Percentiles rank a stretch among this genome's conserved stretches.
These are phyloP conservation scores for Lachnellula arida DNA, from an alignment of 2,329 filamentous ascomycete species.

Conservation along the genomic window DNA sequence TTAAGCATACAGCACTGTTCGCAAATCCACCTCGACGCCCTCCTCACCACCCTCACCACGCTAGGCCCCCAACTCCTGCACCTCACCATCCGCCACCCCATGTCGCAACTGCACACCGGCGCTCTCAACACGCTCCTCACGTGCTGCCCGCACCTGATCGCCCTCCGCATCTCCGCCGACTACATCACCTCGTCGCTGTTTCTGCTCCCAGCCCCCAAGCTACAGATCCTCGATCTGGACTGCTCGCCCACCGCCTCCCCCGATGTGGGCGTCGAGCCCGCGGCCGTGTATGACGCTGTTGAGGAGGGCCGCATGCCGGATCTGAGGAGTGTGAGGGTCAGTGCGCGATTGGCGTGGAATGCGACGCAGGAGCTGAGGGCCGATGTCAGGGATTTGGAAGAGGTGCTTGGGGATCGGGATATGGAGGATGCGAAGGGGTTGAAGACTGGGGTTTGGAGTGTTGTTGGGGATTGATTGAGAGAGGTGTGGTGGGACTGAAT, in stretches of 20 bases:
- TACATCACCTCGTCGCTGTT: slow-evolving; percentile 29
- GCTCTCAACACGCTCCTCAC: slow-evolving; percentile 23
- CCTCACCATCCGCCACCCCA: slow-evolving; percentile 32
- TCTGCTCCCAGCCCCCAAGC: slow-evolving; percentile 9
- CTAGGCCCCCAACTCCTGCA: slow-evolving; percentile 27
- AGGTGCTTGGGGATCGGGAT: slow-evolving; percentile 28
- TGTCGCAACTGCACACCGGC: slow-evolving; percentile 24
- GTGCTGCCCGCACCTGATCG: slow-evolving; percentile 24
- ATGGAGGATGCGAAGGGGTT: slow-evolving; percentile 25
- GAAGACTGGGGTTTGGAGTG: slow-evolving; percentile 21
- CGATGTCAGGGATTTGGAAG: slow-evolving; percentile 25
- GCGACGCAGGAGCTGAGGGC: slow-evolving; percentile 19
- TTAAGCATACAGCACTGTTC: slow-evolving; percentile 33
- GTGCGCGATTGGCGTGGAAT: slow-evolving; percentile 29
- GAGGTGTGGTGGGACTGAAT: background rate
- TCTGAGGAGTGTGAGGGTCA: slow-evolving; percentile 30
- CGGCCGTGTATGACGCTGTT: slow-evolving; percentile 26
- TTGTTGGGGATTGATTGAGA: background rate
- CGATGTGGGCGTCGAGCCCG: slow-evolving; percentile 23
- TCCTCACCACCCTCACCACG: slow-evolving; percentile 18
- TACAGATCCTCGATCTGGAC: slow-evolving; percentile 31
- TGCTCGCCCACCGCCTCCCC: slow-evolving; percentile 25
- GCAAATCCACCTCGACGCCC: slow-evolving; percentile 18
- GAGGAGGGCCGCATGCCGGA: slow-evolving; percentile 24
- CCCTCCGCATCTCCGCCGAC: slow-evolving; percentile 30